Base-by-base conservation (phyloP, 768 basidiomycete genomes). In the Phlegmacium glaucopus region DNA sequence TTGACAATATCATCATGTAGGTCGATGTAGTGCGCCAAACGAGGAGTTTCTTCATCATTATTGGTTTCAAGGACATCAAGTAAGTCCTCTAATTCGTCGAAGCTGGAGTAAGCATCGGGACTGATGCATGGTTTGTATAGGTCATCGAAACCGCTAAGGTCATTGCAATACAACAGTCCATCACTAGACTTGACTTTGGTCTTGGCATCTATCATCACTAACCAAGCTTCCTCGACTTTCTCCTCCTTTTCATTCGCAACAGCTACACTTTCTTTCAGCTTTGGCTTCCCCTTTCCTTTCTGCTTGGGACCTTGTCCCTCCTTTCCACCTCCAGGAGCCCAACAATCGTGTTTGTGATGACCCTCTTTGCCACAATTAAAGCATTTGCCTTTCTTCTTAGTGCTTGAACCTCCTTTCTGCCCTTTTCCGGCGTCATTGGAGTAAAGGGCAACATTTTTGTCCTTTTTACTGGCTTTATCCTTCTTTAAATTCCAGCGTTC, bases 311-410 rank as follows among this genome's bases (percentile, higher is more conserved):
- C 49, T 40, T 67, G 63, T 1, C 67, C 69, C 38, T 69, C 62
- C 30, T 59, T 61, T 18, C 65, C 66, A 38, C 68, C 64, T 7
- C 68, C 68, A 28, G 62, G 62, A 2, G 49, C 55, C 66, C 64
- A 69, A 41, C 68, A 69, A 36, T 68, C 57, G 10, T 44, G 45
- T 38, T 47, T 49, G 2, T 56, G n/a, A 39, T 69, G 64, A 1
- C 68, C 60, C 22, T 52, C 51, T 17, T 55, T 54, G 13, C 50
- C 39, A 32, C 30, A 32, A 13, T 32, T 32, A 32, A 8, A 32
- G 45, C 67, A 68, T 29, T 67, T 66, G 42, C 50, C 50, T n/a
- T 37, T 11, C 29, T 15, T 4, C 67, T 64, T 46, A 50, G 26
- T 4, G 18, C 25, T 4, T 48, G 32, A 13, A 18, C 32, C 18